Percentiles rank a stretch among this genome's conserved stretches.
Evolutionary conservation across 768 basidiomycete species (phyloP).

Genomic region (Lactarius sp.): DNA sequence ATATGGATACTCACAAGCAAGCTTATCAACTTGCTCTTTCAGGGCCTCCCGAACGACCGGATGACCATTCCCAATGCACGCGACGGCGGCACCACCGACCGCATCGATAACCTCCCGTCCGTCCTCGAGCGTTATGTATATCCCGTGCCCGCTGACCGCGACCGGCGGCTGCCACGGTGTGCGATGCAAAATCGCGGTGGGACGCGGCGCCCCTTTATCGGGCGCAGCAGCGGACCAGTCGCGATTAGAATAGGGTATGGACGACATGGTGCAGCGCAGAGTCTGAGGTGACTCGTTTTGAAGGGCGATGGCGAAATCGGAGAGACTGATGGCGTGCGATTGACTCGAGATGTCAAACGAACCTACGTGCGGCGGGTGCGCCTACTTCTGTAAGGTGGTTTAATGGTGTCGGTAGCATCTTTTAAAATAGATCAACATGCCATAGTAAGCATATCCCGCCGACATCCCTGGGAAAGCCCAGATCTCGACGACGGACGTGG

Average conservation of each 20-base stretch:
- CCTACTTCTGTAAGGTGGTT: no score
- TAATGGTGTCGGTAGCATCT: not conserved
- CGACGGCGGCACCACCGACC: constrained; percentile 82
- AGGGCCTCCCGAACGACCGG: constrained; percentile 68
- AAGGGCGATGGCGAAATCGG: not conserved
- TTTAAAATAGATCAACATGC: no score
- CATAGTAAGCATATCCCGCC: not conserved
- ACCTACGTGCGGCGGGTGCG: not conserved
- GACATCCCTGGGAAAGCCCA: not conserved
- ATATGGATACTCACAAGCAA: constrained; percentile 54
- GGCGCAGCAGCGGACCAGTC: not conserved
- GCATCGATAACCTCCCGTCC: constrained; percentile 70
- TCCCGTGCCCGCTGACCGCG: constrained; percentile 59
- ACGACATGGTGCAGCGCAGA: constrained; percentile 1
- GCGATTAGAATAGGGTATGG: not conserved
- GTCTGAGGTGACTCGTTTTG: not conserved
- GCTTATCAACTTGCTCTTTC: constrained; percentile 73
- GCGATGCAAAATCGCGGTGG: constrained; percentile 36
- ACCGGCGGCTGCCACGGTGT: constrained; percentile 73
- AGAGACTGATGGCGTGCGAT: not conserved
- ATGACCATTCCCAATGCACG: constrained; percentile 70
- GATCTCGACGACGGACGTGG: no score
- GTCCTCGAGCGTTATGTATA: constrained; percentile 66
- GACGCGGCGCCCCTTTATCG: not conserved
- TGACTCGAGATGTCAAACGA: not conserved